Base-by-base conservation (phyloP, 164 flowering plant genomes). In the Vitis amurensis region DNA sequence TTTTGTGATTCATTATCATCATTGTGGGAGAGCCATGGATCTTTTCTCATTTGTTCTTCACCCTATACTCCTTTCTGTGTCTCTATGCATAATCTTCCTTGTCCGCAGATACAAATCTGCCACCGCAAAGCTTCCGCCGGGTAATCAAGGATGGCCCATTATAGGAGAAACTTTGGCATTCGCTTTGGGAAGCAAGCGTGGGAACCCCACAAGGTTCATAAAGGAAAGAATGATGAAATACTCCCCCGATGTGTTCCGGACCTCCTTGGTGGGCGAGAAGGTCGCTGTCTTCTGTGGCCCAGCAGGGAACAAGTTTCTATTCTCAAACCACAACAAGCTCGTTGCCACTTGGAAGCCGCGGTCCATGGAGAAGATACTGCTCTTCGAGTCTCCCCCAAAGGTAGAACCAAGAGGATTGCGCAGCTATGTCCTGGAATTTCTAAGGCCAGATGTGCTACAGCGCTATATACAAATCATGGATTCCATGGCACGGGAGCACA, bases 311-410 rank as follows among this genome's bases (percentile, higher is more conserved):
- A 86, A 82, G 66, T 84, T 86, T 78, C 53, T 86, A 50, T 86
- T 82, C 70, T 82, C 87, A 5, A 86, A 86, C 66, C 87, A 86
- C 78, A 74, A 76, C 76, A 84, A 82, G 69, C 81, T 84, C n/a
- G 81, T 84, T 8, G 49, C 44, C 4, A 60, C 81, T 0, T 82
- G 88, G 88, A 82, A 82, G 85, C 88, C 88, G 0, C 19, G 15
- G 19, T 70, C 84, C 7, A 75, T 84, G 19, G 66, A 76, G 64
- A 84, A 80, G 56, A 63, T 82, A 58, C 80, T 84, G 73, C 83
- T 83, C 9, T 68, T 23, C 4, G 74, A 77, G 58, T 70, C 80
- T 9, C 55, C 75, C 11, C 27, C 27, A 23, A 71, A 62, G 47
- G 81, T 74, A 11, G 84, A 78, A 31, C 73, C 81, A 13, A 73